Evolutionary conservation across 2,329 filamentous ascomycete genomes (phyloP), one percentile per base, ranked within the genome.

Genomic region (Tolypocladium sp.): DNA sequence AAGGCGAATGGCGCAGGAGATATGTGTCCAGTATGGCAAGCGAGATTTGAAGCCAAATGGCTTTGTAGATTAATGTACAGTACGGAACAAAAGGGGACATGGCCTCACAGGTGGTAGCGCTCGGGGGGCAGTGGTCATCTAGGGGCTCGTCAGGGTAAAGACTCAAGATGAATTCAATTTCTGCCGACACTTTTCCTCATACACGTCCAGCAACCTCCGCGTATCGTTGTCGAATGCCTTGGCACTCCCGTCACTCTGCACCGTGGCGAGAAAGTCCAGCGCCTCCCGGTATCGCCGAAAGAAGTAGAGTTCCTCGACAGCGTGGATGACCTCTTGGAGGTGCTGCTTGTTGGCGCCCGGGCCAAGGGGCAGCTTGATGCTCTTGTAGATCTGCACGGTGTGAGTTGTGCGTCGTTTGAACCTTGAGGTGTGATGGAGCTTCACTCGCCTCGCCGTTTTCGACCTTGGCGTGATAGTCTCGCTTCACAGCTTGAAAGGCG

Each of bases 291-390:
- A 84, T 40, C 76, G 70, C 7, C 74, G 69, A 63, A 79, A 79
- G 67, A 82, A 84, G 64, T 84, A 84, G 52, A 84, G 72, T 68
- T 85, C 82, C 66, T 84, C 82, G 9, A 81, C 78, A 0, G 82
- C 82, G 64, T 84, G 81, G 25, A 83, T 60, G 12, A 81, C 64
- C n/a, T 79, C 75, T 62, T 84, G 80, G 1, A 75, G 71, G 40
- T 77, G 73, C 49, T 75, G 75, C 64, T 84, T 85, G 38, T 73
- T 70, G 4, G 75, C 66, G 4, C 57, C 64, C 12, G 65, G 62
- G 3, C 63, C 63, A 13, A 81, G 63, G 0, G 81, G 80, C 2
- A 82, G 63, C 7, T 66, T 60, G 41, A 82, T 68, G 0, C 68
- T 71, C 51, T 76, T 70, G 67, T 74, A 71, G 30, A 83, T 74